These are phyloP conservation scores for Nemania sp. DNA, from an alignment of 2,329 filamentous ascomycete species.

Conservation along the genomic window DNA sequence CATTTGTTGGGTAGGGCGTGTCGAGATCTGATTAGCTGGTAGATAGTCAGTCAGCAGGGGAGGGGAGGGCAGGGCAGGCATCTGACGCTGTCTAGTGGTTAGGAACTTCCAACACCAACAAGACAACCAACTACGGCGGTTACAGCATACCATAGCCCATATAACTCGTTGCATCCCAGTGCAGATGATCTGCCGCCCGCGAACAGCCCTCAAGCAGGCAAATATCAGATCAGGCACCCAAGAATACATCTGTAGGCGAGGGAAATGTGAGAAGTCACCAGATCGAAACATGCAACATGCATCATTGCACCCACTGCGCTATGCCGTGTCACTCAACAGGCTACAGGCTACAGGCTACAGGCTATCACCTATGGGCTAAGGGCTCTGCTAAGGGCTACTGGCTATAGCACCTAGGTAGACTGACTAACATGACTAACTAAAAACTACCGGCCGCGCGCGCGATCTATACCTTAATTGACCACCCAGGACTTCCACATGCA, in stretches of 20 bases:
- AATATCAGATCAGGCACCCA: conserved; percentile 27
- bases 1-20: conserved; percentile 31
- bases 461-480: conserved; percentile 9
- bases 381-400: no score
- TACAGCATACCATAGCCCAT: not conserved
- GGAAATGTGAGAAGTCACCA: conserved; percentile 19
- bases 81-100: conserved; percentile 1
- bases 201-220: conserved; percentile 1
- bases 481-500: not conserved
- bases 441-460: not conserved
- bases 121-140: not conserved
- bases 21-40: conserved; percentile 40
- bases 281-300: conserved; percentile 20
- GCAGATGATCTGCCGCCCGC: conserved; percentile 21
- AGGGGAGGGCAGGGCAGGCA: conserved; percentile 11
- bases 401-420: not conserved
- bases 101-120: not conserved
- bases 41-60: conserved; percentile 24
- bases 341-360: not conserved
- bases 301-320: not conserved
- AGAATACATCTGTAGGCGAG: not conserved
- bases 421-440: no score
- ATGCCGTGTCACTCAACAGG: conserved; percentile 33
- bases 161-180: not conserved
- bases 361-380: no score